A percentile compares a stretch with the other conserved stretches of the same genome.
Conservation (phyloP, 164 flowering plant genomes). For the Echeveria elegans region DNA sequence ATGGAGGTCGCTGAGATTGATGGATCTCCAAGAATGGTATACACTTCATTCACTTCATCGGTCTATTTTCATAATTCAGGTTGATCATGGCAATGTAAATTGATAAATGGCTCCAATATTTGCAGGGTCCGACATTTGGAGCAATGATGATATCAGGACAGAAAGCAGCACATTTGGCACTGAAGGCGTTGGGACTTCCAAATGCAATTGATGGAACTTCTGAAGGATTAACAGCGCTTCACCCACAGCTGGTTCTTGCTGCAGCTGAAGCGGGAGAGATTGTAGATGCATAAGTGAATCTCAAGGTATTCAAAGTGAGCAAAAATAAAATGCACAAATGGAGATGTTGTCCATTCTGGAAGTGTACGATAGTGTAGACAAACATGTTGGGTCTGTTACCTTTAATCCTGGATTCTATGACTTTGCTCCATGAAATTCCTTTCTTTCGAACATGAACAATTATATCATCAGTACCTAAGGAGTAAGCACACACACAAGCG, state of each 20-base stretch:
- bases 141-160: slow-evolving; percentile 56
- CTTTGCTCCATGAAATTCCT: no score
- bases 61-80: not conserved
- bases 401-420: no score
- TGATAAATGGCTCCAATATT: not conserved
- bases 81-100: not conserved
- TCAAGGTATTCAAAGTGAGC: no score
- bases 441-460: no score
- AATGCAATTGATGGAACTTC: no score
- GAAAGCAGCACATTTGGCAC: slow-evolving; percentile 66
- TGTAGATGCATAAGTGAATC: slow-evolving; percentile 12
- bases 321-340: no score
- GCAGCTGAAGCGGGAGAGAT: no score
- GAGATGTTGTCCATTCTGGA: no score
- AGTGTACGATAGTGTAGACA: no score
- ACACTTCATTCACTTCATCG: not conserved
- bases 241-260: slow-evolving; percentile 13
- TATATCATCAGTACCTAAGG: no score
- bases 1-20: slow-evolving; percentile 97
- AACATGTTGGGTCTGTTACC: not conserved
- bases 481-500: no score
- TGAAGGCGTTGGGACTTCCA: slow-evolving; percentile 14
- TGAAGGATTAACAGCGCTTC: slow-evolving; percentile 7
- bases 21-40: slow-evolving; percentile 16
- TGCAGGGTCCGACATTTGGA: slow-evolving; percentile 38